Evolutionary conservation across 2,329 filamentous ascomycete genomes (phyloP).

Genomic region (Penicillium vulpinum): DNA sequence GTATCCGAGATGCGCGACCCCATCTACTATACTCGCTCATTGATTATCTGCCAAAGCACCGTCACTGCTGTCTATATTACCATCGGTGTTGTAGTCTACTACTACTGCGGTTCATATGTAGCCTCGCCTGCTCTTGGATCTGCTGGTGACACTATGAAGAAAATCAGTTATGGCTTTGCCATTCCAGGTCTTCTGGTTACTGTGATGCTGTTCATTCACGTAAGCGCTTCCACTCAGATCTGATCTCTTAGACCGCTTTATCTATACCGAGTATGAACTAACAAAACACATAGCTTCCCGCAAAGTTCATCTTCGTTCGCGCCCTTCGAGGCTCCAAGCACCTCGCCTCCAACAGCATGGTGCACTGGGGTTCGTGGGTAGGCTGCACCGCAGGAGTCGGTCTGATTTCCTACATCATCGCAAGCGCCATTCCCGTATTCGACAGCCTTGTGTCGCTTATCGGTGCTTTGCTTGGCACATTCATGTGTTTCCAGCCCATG

Average conservation of each 20-base stretch:
- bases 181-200: conserved; percentile 30
- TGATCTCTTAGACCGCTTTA: no score
- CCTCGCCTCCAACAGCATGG: conserved; percentile 17
- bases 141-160: conserved; percentile 45
- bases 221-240: conserved; percentile 6
- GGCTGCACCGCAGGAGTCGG: conserved; percentile 17
- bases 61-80: conserved; percentile 36
- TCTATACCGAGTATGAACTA: neutral
- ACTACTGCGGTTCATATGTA: conserved; percentile 47
- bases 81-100: conserved; percentile 45
- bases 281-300: conserved; percentile 7
- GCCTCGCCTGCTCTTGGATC: conserved; percentile 49
- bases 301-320: conserved; percentile 23
- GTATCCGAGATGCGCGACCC: conserved; percentile 40
- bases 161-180: conserved; percentile 43
- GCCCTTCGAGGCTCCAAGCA: conserved; percentile 18
- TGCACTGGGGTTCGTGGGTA: conserved; percentile 22
- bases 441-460: conserved; percentile 22
- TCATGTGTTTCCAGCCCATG: conserved; percentile 31
- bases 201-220: conserved; percentile 21
- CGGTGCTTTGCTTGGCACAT: conserved; percentile 22
- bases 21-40: conserved; percentile 29
- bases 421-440: conserved; percentile 27
- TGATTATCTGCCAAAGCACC: conserved; percentile 31
- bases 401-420: conserved; percentile 22